phyloP scores from a whole-genome alignment of 768 basidiomycete species.

The Galerina sulciceps region DNA sequence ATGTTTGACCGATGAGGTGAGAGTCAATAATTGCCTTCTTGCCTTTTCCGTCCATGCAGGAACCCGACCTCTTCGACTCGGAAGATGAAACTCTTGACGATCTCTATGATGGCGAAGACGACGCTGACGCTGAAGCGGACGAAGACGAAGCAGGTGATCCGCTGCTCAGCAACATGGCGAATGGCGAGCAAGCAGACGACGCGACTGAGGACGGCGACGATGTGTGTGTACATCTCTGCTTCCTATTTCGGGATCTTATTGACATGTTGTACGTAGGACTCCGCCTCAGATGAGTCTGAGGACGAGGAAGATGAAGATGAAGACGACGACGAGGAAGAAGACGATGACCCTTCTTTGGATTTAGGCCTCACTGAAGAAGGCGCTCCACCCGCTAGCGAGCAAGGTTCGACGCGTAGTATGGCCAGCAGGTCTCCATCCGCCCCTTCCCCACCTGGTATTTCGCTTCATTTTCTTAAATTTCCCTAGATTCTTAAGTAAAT shows the following conservation, averaged over 20 bases:
- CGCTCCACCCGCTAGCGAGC: conserved; percentile 23
- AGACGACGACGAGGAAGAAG: conserved; percentile 31
- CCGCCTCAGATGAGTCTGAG: conserved; percentile 63
- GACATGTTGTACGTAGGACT: conserved; percentile 37
- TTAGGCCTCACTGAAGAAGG: conserved; percentile 30
- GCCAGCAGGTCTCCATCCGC: conserved; percentile 18
- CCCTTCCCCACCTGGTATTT: conserved; percentile 16
- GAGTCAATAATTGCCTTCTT: conserved; percentile 12
- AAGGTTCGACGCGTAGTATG: conserved; percentile 16
- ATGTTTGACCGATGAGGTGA: conserved; percentile 46
- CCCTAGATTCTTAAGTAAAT: background rate
- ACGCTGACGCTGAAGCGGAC: conserved; percentile 45
- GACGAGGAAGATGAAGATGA: conserved; percentile 37
- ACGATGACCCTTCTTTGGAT: conserved; percentile 28
- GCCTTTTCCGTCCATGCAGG: conserved; percentile 11
- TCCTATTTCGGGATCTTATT: background rate
- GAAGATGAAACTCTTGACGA: conserved; percentile 52
- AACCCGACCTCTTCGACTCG: conserved; percentile 39
- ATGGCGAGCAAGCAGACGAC: conserved; percentile 52
- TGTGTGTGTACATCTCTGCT: conserved; percentile 44
- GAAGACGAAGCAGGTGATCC: conserved; percentile 50
- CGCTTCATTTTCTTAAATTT: background rate
- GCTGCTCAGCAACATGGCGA: conserved; percentile 40
- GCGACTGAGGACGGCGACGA: conserved; percentile 72
- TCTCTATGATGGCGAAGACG: conserved; percentile 48